Evolutionary conservation across 768 basidiomycete species (phyloP), one percentile per base, ranked within the genome.

Genomic region (Boletus huronensis): DNA sequence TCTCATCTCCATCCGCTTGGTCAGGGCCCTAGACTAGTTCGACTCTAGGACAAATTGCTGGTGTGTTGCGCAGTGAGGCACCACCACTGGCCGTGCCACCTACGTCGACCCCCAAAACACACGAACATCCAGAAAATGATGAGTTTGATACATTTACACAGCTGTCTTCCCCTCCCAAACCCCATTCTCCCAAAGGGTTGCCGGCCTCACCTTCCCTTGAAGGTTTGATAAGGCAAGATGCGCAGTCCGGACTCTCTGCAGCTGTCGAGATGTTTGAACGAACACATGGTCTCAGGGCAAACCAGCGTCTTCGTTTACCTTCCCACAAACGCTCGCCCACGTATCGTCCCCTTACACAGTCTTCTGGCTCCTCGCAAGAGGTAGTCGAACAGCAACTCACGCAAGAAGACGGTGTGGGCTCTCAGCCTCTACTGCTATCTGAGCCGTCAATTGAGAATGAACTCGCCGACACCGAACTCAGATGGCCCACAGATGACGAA

Each of bases 331-430:
- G 6, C 39, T 59, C 55, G 16, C 59, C 58, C 14, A 51, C 40
- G 25, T 36, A 13, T 44, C 50, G 25, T 23, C 58, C 55, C 21
- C 38, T 28, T 48, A 69, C 74, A 26, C 42, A 58, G 17, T 67
- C 72, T 26, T 75, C 75, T 17, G 61, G 60, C 16, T 68, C 60
- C 34, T 79, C 79, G 7, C 73, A 75, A 52, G 70, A 69, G 34
- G 75, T 67, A 11, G 79, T 82, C 21, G 78, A 79, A 57, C 69
- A 70, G 29, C 77, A 81, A n/a, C 70, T 82, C 31, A 80, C 80
- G 0, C 79, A 79, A 61, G 71, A 66, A 32, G 66, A 60, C 13
- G 59, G 55, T 3, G 52, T 67, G 40, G 64, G 17, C 16, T 39
- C 53, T 26, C 63, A 42, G 35, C 32, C 32, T 17, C 53, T 25